Conservation (phyloP, 1,284 basidiomycete species). For the Amylostereum chailletii region DNA sequence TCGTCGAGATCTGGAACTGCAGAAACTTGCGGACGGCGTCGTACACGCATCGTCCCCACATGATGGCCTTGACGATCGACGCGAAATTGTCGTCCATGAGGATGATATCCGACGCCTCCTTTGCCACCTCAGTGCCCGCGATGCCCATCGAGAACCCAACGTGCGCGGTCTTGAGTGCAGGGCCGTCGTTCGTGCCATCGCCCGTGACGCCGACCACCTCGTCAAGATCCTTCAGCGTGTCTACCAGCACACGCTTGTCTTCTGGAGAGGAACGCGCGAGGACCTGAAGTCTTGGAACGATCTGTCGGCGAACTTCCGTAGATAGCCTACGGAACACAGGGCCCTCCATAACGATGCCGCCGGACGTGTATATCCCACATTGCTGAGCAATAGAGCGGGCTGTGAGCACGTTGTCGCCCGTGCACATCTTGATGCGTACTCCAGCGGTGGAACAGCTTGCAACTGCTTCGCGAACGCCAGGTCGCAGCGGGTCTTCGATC, state of each 20-base stretch:
- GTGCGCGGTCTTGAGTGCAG: conserved; percentile 90
- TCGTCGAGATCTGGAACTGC: conserved; percentile 97
- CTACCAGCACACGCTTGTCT: conserved; percentile 92
- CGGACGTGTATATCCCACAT: conserved; percentile 89
- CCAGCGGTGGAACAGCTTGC: conserved; percentile 81
- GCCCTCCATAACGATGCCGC: conserved; percentile 96
- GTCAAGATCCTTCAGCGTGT: conserved; percentile 80
- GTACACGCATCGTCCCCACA: conserved; percentile 99
- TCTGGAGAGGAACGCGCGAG: conserved; percentile 95
- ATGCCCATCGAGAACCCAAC: conserved; percentile 99
- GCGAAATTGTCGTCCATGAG: conserved; percentile 98
- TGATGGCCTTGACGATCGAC: conserved; percentile 93
- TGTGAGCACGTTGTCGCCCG: conserved; percentile 94
- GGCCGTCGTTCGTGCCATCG: conserved; percentile 97
- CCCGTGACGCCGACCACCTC: conserved; percentile 97
- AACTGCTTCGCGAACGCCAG: conserved; percentile 86
- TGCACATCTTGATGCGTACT: conserved; percentile 98
- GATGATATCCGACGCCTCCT: conserved; percentile 98
- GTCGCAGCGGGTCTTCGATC: conserved; percentile 93
- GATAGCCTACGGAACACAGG: conserved; percentile 64
- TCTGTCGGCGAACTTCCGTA: conserved; percentile 47
- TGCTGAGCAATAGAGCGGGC: conserved; percentile 91
- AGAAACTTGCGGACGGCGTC: conserved; percentile 96
- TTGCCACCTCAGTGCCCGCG: conserved; percentile 96
- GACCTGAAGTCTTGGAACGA: conserved; percentile 67